Evolutionary conservation across 2,329 filamentous ascomycete species (phyloP).

Genomic region (Exophiala viscosa): DNA sequence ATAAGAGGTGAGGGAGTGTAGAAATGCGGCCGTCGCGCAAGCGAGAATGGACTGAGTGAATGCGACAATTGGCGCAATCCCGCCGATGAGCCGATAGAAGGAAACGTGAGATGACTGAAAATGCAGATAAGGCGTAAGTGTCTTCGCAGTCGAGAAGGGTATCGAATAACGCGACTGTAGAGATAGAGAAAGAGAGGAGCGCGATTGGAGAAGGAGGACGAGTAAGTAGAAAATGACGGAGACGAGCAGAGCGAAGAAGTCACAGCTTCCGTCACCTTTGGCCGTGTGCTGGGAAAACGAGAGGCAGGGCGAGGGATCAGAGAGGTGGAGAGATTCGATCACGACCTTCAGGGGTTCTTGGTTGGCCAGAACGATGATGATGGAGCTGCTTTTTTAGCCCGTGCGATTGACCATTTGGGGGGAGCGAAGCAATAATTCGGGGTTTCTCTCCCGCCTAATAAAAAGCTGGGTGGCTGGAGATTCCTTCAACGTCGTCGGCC

Average conservation of each 20-base stretch:
- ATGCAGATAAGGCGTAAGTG: too few species aligned
- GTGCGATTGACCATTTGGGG: not conserved
- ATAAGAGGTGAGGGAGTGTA: not conserved
- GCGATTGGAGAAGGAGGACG: conserved; percentile 4
- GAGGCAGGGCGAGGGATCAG: not conserved
- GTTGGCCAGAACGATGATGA: not conserved
- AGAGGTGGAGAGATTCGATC: not conserved
- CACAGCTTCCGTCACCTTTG: not conserved
- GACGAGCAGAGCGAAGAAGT: not conserved
- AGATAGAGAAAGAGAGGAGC: conserved; percentile 1
- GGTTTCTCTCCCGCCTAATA: not conserved
- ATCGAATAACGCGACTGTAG: not conserved
- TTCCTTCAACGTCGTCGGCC: not conserved
- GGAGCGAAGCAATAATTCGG: not conserved
- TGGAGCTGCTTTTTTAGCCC: not conserved
- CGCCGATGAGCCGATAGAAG: not conserved
- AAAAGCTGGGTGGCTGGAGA: not conserved
- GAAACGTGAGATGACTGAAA: too few species aligned
- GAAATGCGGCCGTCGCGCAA: not conserved
- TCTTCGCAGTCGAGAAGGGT: not conserved
- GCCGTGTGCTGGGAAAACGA: not conserved
- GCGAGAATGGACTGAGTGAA: not conserved
- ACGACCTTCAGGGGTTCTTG: not conserved
- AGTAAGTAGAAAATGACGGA: conserved; percentile 1
- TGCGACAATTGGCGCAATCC: conserved; percentile 1